Conservation (phyloP, 2,329 filamentous ascomycete species). For the Colletotrichum euphorbiae region DNA sequence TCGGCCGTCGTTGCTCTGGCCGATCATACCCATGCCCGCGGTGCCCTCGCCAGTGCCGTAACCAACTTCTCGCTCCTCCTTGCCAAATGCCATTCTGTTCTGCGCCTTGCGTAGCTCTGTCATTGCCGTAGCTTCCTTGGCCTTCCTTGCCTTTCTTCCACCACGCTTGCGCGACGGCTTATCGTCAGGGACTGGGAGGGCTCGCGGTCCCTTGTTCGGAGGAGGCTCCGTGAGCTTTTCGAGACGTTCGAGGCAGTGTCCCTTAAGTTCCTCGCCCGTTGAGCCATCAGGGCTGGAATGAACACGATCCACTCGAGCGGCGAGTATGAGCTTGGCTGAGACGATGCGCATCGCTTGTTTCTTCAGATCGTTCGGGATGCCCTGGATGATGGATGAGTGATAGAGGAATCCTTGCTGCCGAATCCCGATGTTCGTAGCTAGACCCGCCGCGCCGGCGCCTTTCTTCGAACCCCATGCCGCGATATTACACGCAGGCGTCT, state of each 20-base stretch:
- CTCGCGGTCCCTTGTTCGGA: slow-evolving; percentile 87
- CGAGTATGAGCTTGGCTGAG: slow-evolving; percentile 92
- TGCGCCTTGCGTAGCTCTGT: slow-evolving; percentile 96
- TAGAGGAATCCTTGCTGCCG: slow-evolving; percentile 94
- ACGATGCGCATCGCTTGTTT: slow-evolving; percentile 96
- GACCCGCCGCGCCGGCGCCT: slow-evolving; percentile 76
- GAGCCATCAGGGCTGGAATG: slow-evolving; percentile 85
- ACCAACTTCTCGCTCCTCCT: slow-evolving; percentile 93
- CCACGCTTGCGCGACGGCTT: slow-evolving; percentile 94
- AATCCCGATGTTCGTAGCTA: slow-evolving; percentile 92
- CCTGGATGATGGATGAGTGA: slow-evolving; percentile 88
- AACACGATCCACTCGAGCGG: slow-evolving; percentile 88
- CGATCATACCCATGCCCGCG: slow-evolving; percentile 94
- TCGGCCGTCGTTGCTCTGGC: slow-evolving; percentile 86
- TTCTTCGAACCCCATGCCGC: slow-evolving; percentile 92
- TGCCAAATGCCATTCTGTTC: slow-evolving; percentile 95
- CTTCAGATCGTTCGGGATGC: slow-evolving; percentile 85
- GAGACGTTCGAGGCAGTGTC: slow-evolving; percentile 84
- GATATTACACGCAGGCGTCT: slow-evolving; percentile 93
- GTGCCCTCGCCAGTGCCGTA: slow-evolving; percentile 89
- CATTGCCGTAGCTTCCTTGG: slow-evolving; percentile 97
- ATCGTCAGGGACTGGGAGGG: slow-evolving; percentile 92
- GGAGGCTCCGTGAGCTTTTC: slow-evolving; percentile 94
- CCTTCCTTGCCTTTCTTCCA: slow-evolving; percentile 88
- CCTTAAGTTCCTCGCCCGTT: slow-evolving; percentile 83